Percentiles rank a stretch among this genome's conserved stretches.
These are phyloP conservation scores for Breviolum minutum DNA, from an alignment of 73 alveolate species.

Conservation along the genomic window DNA sequence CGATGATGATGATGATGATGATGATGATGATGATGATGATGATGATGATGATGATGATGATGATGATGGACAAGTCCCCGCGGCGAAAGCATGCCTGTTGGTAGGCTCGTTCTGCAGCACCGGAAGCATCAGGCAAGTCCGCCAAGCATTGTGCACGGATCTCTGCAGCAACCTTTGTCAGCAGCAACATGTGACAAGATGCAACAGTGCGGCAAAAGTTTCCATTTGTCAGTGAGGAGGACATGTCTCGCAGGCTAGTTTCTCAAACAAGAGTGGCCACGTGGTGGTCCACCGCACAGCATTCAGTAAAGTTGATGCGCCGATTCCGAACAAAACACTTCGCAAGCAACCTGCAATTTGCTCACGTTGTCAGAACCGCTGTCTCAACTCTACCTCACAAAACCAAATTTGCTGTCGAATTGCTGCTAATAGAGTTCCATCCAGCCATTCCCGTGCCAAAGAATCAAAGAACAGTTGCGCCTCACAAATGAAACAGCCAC, in stretches of 20 bases:
- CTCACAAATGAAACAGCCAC: background rate
- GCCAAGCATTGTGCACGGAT: constrained; percentile 75
- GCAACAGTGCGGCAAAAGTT: no score
- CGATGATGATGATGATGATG: no score
- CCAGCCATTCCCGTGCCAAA: constrained; percentile 81
- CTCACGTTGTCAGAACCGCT: no score
- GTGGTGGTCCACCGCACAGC: background rate
- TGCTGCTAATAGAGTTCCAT: constrained; percentile 56
- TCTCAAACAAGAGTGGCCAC: background rate
- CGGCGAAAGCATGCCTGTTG: constrained; percentile 18
- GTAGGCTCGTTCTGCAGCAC: constrained; percentile 82
- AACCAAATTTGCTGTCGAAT: background rate
- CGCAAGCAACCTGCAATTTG: no score
- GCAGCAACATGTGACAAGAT: background rate
- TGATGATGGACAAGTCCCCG: background rate
- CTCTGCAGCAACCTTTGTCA: constrained; percentile 54
- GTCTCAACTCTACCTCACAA: background rate
- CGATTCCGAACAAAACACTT: no score
- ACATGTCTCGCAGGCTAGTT: no score
- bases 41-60: no score
- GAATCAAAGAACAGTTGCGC: constrained; percentile 71
- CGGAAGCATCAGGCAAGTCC: constrained; percentile 81
- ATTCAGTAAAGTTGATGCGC: no score
- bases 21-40: no score
- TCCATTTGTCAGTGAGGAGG: no score